phyloP scores from a whole-genome alignment of 2,329 filamentous ascomycete genomes.

The Claviceps paspali region DNA sequence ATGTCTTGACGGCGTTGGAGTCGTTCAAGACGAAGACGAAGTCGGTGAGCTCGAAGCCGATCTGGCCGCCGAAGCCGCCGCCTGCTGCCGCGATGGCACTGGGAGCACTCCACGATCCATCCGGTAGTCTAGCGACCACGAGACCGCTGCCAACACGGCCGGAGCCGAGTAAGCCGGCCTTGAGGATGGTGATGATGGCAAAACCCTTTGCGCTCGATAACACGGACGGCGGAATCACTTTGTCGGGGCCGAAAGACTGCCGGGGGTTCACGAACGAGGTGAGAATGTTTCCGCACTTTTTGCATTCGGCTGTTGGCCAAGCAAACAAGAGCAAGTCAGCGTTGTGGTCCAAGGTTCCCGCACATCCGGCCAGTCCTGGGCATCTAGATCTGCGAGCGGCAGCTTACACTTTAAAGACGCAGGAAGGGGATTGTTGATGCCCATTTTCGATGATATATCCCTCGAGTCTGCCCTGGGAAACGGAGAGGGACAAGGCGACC shows the following conservation, averaged over 20 bases:
- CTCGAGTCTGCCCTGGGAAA: not conserved
- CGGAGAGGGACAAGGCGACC: no score
- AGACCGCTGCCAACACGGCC: conserved; percentile 70
- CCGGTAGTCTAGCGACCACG: conserved; percentile 62
- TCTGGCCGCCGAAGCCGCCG: conserved; percentile 72
- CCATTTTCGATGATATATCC: conserved; percentile 28
- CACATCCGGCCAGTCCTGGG: not conserved
- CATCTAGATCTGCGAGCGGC: no score
- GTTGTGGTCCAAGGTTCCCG: not conserved
- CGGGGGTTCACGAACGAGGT: conserved; percentile 86
- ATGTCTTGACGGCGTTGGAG: conserved; percentile 72
- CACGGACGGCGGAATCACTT: conserved; percentile 84
- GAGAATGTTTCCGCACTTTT: conserved; percentile 91
- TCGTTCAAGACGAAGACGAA: conserved; percentile 99
- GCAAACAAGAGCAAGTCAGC: conserved; percentile 5
- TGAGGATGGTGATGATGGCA: conserved; percentile 73
- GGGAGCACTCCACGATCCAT: conserved; percentile 69
- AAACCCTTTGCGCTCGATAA: conserved; percentile 87
- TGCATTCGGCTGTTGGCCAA: conserved; percentile 65
- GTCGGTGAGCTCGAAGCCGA: conserved; percentile 76
- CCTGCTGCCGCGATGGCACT: conserved; percentile 69
- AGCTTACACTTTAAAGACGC: conserved; percentile 53
- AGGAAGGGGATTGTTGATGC: conserved; percentile 51
- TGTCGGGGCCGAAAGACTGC: conserved; percentile 89
- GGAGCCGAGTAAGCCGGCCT: conserved; percentile 73